Base-by-base conservation (phyloP, 2,329 filamentous ascomycete species). In the Fusarium mundagurra region DNA sequence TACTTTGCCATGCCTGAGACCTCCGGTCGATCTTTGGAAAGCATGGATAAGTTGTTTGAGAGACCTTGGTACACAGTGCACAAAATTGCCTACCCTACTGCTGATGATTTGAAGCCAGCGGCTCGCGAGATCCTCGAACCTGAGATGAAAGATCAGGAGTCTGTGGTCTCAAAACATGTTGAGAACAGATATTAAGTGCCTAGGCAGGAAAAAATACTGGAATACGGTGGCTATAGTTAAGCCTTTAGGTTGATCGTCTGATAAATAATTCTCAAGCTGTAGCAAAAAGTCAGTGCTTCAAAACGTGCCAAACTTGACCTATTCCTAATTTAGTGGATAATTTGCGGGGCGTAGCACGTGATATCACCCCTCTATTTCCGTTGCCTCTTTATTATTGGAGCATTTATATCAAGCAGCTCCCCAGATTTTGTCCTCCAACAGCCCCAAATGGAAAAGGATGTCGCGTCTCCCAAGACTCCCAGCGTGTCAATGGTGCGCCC, bases 1-100 rank as follows among this genome's bases (percentile, higher is more conserved):
- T 82, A 75, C 59, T 76, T 83, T 39, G 78, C 80, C 2, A 79
- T 83, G 69, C 81, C 81, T 5, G 80, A 81, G 38, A 81, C 79
- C 0, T 76, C 79, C 1, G 79, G 79, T 3, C 58, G 79, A 6
- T 80, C 79, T 1, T 44, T 81, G 12, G 79, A 81, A 70, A 78
- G 76, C 16, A 80, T 81, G 76, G 79, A 81, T 6, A 75, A 72
- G 34, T 41, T 80, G 3, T 81, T 81, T 45, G 77, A 78, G 8
- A 64, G 73, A 4, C 73, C 79, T 3, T 81, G 79, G 79, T 81
- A 81, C 60, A 80, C 73, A 0, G 76, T 80, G 1, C 53, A 78
- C 13, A 77, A 80, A 51, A 72, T 79, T 31, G 79, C 79, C 2
- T 81, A 81, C 29, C 78, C 79, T 6, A 80, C 60, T n/a, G 31